These are phyloP conservation scores for Blastomyces parvus DNA, from an alignment of 2,329 filamentous ascomycete species.

Conservation along the genomic window DNA sequence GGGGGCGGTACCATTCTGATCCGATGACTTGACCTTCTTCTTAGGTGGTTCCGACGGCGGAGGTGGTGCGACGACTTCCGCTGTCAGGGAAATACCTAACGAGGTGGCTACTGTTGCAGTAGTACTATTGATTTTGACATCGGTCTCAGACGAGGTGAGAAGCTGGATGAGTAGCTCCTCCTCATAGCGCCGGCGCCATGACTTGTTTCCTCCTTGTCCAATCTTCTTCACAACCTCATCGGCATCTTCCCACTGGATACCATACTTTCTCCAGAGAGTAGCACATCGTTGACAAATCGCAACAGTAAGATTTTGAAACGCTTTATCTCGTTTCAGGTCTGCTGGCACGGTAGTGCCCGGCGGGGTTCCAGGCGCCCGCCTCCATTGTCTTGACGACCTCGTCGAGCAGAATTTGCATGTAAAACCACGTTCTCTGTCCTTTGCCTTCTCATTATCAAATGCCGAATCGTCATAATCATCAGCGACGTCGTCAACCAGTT, in stretches of 20 bases:
- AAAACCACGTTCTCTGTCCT: slow-evolving; percentile 68
- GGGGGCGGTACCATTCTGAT: slow-evolving; percentile 43
- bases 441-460: slow-evolving; percentile 81
- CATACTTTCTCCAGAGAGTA: slow-evolving; percentile 90
- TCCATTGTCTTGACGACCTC: slow-evolving; percentile 77
- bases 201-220: slow-evolving; percentile 64
- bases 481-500: slow-evolving; percentile 83
- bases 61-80: slow-evolving; percentile 22
- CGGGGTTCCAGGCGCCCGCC: slow-evolving; percentile 69
- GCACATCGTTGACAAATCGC: slow-evolving; percentile 86
- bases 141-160: slow-evolving; percentile 37
- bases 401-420: slow-evolving; percentile 88
- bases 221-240: slow-evolving; percentile 89
- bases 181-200: slow-evolving; percentile 81
- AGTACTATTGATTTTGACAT: slow-evolving; percentile 35
- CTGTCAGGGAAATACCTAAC: slow-evolving; percentile 33
- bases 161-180: slow-evolving; percentile 60
- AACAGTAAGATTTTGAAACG: slow-evolving; percentile 56
- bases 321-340: slow-evolving; percentile 69
- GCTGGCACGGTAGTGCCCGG: slow-evolving; percentile 60
- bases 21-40: slow-evolving; percentile 49
- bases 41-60: slow-evolving; percentile 45
- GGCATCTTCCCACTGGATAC: slow-evolving; percentile 87
- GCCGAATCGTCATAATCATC: slow-evolving; percentile 91
- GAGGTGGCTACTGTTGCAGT: slow-evolving; percentile 37